phyloP scores from a whole-genome alignment of 2,329 filamentous ascomycete species.

The Xylaria sp. region DNA sequence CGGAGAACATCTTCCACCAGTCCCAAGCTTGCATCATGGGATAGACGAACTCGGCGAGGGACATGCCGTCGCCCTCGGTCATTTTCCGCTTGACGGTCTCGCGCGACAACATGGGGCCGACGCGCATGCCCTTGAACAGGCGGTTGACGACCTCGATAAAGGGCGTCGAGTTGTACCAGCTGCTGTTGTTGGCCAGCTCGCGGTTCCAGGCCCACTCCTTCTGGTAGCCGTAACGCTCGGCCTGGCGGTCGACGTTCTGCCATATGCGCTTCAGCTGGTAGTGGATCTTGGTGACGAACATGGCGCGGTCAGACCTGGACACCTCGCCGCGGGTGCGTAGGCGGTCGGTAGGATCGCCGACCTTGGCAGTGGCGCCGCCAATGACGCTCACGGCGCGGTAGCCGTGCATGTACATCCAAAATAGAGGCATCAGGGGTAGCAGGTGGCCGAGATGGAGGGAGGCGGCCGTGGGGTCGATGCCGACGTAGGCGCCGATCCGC shows the following conservation, averaged over 20 bases:
- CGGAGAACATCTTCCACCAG: constrained; percentile 86
- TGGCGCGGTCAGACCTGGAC: constrained; percentile 61
- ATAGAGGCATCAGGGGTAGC: constrained; percentile 82
- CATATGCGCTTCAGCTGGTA: constrained; percentile 78
- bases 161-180: constrained; percentile 79
- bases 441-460: constrained; percentile 85
- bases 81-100: constrained; percentile 90
- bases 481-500: constrained; percentile 79
- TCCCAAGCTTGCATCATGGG: constrained; percentile 96
- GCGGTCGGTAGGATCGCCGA: constrained; percentile 82
- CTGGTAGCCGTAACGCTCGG: constrained; percentile 70
- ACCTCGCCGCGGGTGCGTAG: constrained; percentile 68
- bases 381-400: constrained; percentile 73
- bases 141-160: constrained; percentile 79
- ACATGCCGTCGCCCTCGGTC: constrained; percentile 90
- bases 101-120: constrained; percentile 87
- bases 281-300: constrained; percentile 75
- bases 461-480: constrained; percentile 82
- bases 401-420: constrained; percentile 84
- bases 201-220: constrained; percentile 72
- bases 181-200: constrained; percentile 80
- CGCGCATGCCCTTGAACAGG: constrained; percentile 76
- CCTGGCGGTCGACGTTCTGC: constrained; percentile 74
- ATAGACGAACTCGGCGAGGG: constrained; percentile 91
- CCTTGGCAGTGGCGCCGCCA: constrained; percentile 78